phyloP scores from a whole-genome alignment of 768 basidiomycete genomes.

The Mycena crocata region DNA sequence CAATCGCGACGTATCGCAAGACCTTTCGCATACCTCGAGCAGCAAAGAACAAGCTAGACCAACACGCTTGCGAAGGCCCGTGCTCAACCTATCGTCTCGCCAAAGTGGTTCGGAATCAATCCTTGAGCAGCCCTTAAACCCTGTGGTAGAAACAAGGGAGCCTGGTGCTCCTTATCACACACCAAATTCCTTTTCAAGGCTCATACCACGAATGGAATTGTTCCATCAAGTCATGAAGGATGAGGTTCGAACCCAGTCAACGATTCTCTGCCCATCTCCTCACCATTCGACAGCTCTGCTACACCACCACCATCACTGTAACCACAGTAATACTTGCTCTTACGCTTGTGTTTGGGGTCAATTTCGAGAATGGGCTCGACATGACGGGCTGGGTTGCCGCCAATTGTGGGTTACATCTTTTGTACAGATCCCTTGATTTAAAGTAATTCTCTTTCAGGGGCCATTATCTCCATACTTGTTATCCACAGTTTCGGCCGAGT shows the following conservation, averaged over 20 bases:
- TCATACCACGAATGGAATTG: conserved; percentile 64
- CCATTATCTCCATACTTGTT: conserved; percentile 63
- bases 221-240: conserved; percentile 70
- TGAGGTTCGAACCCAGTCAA: conserved; percentile 59
- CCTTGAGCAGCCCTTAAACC: conserved; percentile 23
- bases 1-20: background rate
- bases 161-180: conserved; percentile 27
- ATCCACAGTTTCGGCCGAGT: conserved; percentile 73
- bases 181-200: conserved; percentile 49
- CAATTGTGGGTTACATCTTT: conserved; percentile 57
- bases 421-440: conserved; percentile 1
- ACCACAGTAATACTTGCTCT: conserved; percentile 61
- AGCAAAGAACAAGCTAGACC: conserved; percentile 7
- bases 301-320: conserved; percentile 65
- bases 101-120: conserved; percentile 19
- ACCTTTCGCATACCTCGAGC: conserved; percentile 1
- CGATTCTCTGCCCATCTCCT: background rate
- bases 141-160: conserved; percentile 11
- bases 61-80: conserved; percentile 6
- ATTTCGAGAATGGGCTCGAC: conserved; percentile 56
- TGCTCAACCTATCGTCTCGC: background rate
- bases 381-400: conserved; percentile 64
- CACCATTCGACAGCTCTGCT: conserved; percentile 54
- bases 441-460: conserved; percentile 54
- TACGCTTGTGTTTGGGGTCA: conserved; percentile 62